These are phyloP conservation scores for Nemania diffusa DNA, from an alignment of 2,329 filamentous ascomycete species.

Conservation along the genomic window DNA sequence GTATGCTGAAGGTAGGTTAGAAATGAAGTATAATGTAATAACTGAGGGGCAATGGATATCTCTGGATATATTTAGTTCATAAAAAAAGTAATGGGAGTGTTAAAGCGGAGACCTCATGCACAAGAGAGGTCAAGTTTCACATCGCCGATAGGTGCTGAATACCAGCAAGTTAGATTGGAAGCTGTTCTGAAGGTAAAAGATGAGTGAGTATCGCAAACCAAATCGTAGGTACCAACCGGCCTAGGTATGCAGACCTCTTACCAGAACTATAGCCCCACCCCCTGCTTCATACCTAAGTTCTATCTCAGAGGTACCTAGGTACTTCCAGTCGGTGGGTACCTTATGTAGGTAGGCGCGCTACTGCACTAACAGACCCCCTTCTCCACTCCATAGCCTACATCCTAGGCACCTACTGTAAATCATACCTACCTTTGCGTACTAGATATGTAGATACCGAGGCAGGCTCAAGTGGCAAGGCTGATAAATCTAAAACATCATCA, in stretches of 20 bases:
- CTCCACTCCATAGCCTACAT: neutral
- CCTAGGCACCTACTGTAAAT: no score
- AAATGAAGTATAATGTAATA: slow-evolving; percentile 18
- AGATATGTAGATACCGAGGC: neutral
- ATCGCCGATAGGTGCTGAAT: neutral
- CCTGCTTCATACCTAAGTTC: no score
- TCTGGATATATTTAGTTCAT: slow-evolving; percentile 19
- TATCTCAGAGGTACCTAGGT: neutral
- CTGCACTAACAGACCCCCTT: neutral
- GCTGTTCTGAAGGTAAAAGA: neutral
- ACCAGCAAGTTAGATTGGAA: neutral
- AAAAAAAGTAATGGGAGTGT: neutral
- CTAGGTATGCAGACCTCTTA: no score
- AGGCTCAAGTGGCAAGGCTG: slow-evolving; percentile 56
- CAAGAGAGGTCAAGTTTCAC: neutral
- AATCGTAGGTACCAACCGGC: neutral
- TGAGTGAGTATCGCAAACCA: slow-evolving; percentile 2
- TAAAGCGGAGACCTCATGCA: neutral
- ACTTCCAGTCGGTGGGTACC: no score
- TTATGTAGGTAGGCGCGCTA: no score
- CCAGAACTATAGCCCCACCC: no score
- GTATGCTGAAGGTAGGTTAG: slow-evolving; percentile 33
- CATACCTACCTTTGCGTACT: neutral
- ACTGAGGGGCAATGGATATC: neutral
- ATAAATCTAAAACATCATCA: slow-evolving; percentile 51